These are phyloP conservation scores for Pseudozyma sp. DNA, from an alignment of 1,284 basidiomycete species.

Conservation along the genomic window DNA sequence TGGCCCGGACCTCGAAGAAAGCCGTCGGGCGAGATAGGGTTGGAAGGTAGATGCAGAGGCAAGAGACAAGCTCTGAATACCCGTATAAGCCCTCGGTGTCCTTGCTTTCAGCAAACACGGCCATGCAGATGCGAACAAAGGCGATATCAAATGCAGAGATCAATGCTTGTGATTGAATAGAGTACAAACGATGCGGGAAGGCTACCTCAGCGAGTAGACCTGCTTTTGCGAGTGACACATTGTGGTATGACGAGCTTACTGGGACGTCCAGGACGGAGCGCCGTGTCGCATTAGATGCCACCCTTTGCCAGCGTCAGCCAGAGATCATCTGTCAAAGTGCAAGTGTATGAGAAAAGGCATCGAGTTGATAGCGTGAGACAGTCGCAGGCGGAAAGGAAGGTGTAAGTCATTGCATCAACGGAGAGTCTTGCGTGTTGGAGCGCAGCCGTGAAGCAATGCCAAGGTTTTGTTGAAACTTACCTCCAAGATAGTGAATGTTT, in stretches of 20 bases:
- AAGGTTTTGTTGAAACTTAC: slow-evolving; percentile 72
- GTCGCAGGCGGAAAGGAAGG: too few species aligned
- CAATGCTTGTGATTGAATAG: not conserved
- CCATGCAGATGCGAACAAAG: not conserved
- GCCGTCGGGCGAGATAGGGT: too few species aligned
- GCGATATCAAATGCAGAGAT: not conserved
- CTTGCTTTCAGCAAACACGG: not conserved
- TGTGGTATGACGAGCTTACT: too few species aligned
- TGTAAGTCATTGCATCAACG: too few species aligned
- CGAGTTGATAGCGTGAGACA: not conserved
- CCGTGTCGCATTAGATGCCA: slow-evolving; percentile 25
- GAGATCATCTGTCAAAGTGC: slow-evolving; percentile 41
- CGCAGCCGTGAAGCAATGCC: too few species aligned
- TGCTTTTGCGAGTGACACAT: not conserved
- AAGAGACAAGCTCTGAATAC: too few species aligned
- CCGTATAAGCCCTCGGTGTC: too few species aligned
- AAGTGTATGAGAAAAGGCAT: not conserved
- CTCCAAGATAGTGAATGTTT: slow-evolving; percentile 84
- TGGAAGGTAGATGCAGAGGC: too few species aligned
- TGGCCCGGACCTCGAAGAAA: too few species aligned
- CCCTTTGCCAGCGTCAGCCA: slow-evolving; percentile 56
- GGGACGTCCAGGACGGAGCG: too few species aligned
- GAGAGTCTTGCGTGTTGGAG: too few species aligned
- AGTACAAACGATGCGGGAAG: slow-evolving; percentile 2
- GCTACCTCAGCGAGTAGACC: too few species aligned